A percentile compares a stretch with the other conserved stretches of the same genome.
These are phyloP conservation scores for Cucumis sativus DNA, from an alignment of 306 rosid species.

Conservation along the genomic window DNA sequence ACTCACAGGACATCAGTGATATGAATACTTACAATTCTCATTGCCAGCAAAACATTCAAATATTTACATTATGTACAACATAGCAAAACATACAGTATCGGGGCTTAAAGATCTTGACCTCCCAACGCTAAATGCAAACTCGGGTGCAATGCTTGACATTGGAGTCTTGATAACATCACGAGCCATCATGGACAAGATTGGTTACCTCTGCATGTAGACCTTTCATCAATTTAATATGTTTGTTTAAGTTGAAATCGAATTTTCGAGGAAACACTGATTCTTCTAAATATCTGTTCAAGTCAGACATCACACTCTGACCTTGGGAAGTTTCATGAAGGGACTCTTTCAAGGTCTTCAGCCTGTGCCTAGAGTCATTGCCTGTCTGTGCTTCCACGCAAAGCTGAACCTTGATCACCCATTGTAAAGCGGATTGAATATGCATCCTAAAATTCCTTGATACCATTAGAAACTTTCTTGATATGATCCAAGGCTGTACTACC, in stretches of 20 bases:
- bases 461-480: conserved; percentile 77
- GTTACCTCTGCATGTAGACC: conserved; percentile 88
- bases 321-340: conserved; percentile 81
- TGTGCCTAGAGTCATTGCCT: conserved; percentile 50
- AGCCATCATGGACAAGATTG: conserved; percentile 94
- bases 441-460: conserved; percentile 66
- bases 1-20: no score
- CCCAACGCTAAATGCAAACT: conserved; percentile 43
- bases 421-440: conserved; percentile 77
- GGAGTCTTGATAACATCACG: conserved; percentile 58
- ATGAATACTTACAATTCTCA: no score
- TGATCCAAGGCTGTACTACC: conserved; percentile 81
- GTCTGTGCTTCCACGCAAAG: conserved; percentile 66
- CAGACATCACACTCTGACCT: conserved; percentile 47
- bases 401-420: conserved; percentile 82
- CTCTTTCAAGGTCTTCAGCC: conserved; percentile 81
- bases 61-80: no score
- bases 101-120: conserved; percentile 19
- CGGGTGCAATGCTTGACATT: conserved; percentile 75
- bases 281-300: conserved; percentile 84
- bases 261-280: conserved; percentile 86
- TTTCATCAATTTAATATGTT: conserved; percentile 90
- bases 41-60: no score
- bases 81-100: neutral
- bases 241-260: conserved; percentile 33